Base-by-base conservation (phyloP, 805 yeast species). In the Candida pseudofarinosa region DNA sequence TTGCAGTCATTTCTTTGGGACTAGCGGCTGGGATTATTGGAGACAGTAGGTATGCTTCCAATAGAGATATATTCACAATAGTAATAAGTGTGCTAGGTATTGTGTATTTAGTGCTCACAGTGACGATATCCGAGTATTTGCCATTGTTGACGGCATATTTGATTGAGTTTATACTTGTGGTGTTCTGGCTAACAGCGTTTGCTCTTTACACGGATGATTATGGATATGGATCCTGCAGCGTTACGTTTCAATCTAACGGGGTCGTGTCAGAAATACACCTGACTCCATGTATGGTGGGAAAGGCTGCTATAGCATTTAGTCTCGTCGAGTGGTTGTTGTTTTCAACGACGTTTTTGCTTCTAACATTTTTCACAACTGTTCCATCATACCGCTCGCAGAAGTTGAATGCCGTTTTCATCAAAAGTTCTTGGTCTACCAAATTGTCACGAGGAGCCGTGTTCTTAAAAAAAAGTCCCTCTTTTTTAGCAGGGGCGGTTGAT, bases 111-210 rank as follows among this genome's bases (percentile, higher is more conserved):
- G 33, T 38, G n/a, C 19, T 28, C n/a, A 17, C 38, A n/a, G 19
- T 32, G 13, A n/a, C 17, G 17, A 6, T 32, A 32, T 32, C 6
- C n/a, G 6, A 6, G 8, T 32, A 14, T 15, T 32, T 15, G 7
- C 35, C 35, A n/a, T 6, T 15, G 5, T 32, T 32, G 35, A 13
- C 17, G 35, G 35, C 13, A 6, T n/a, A 7, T 8, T 32, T 48
- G 12, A 26, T 33, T 4, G 64, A 59, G 37, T 19, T 34, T 7
- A 23, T 50, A 3, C 37, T 58, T 34, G 47, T 49, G 41, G 45
- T 56, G 3, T 45, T 59, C 19, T 59, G 60, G 60, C 47, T 58
- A 28, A 51, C 55, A 2, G 41, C 54, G 3, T 58, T 59, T 49
- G 63, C 58, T 4, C 45, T 32, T 13, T 13, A 37, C 16, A 37